These are phyloP conservation scores for Solanum verrucosum DNA, from an alignment of 257 asterid genomes.

Conservation along the genomic window DNA sequence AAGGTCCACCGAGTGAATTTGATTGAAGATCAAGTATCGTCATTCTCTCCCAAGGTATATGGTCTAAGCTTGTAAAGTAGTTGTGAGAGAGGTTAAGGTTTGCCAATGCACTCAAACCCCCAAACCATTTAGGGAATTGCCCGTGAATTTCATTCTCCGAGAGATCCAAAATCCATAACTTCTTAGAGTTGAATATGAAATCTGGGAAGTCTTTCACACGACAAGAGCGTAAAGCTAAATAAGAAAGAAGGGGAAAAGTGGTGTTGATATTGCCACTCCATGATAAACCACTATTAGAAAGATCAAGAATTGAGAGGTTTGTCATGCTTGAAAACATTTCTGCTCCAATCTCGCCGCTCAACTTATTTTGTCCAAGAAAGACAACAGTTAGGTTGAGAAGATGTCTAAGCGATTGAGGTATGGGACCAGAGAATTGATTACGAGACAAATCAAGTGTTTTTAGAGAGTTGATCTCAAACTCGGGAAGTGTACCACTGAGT, in stretches of 20 bases:
- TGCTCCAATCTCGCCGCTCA: not conserved
- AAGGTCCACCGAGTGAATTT: too few relatives aligned
- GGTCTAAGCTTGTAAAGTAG: not conserved
- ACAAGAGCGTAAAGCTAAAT: not conserved
- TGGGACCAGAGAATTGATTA: not conserved
- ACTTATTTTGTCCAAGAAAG: not conserved
- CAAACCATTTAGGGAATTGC: not conserved
- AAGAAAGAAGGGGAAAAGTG: not conserved
- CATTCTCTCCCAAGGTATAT: not conserved
- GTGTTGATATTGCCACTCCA: not conserved
- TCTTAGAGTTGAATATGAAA: not conserved
- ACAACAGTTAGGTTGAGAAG: not conserved
- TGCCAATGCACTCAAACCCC: not conserved
- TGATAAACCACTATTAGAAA: not conserved
- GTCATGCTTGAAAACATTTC: not conserved
- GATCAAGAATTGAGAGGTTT: not conserved
- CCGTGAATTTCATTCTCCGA: not conserved
- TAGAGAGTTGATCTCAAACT: not conserved
- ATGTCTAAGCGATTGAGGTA: not conserved
- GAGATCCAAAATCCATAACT: rapidly evolving
- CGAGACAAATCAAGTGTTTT: not conserved
- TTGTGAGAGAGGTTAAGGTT: not conserved
- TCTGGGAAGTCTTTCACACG: not conserved
- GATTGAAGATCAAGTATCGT: too few relatives aligned
- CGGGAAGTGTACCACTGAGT: not conserved